Conservation (phyloP, 805 yeast species). For the Candida ovalis region DNA sequence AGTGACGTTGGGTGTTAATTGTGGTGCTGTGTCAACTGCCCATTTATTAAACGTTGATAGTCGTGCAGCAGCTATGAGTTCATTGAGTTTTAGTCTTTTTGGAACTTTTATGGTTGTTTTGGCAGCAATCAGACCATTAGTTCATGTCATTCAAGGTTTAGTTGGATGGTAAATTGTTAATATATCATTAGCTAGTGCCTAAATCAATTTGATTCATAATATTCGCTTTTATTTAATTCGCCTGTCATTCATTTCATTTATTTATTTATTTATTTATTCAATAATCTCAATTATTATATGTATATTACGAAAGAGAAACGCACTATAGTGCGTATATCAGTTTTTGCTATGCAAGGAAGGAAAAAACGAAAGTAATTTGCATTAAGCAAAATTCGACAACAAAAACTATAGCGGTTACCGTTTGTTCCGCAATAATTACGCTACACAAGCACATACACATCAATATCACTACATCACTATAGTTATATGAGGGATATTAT, state of each 20-base stretch:
- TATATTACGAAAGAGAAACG: neutral
- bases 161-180: constrained; percentile 36
- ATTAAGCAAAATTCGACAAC: no score
- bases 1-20: constrained; percentile 69
- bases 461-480: no score
- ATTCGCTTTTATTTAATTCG: neutral
- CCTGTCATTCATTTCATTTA: neutral
- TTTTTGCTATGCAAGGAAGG: no score
- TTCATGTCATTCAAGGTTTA: constrained; percentile 41
- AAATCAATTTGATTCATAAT: neutral
- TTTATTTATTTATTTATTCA: neutral
- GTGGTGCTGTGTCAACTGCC: constrained; percentile 83
- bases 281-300: no score
- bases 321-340: no score
- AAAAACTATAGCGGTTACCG: no score
- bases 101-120: constrained; percentile 72
- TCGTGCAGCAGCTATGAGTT: constrained; percentile 76
- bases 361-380: no score
- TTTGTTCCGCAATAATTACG: no score
- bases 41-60: constrained; percentile 66
- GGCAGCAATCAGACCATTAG: constrained; percentile 56
- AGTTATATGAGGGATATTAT: no score
- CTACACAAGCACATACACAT: no score
- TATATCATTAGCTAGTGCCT: no score
- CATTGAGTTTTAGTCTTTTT: constrained; percentile 64